Evolutionary conservation across 345 rosid genomes (phyloP).

Genomic region (Salix exigua): DNA sequence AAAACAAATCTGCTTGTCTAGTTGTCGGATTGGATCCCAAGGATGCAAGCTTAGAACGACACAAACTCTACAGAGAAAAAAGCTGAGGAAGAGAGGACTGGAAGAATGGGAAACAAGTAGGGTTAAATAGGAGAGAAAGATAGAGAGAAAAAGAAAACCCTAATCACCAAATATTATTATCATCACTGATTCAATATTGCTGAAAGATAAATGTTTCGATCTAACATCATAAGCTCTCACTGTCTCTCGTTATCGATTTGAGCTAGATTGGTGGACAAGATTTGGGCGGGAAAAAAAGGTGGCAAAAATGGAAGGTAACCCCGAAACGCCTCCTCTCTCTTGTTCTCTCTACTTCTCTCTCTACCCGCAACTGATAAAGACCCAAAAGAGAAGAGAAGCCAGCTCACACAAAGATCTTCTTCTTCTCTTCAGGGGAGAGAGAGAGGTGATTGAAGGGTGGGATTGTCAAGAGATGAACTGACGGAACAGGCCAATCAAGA

Average conservation of each 20-base stretch:
- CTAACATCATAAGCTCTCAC: constrained; percentile 36
- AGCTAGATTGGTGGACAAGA: constrained; percentile 60
- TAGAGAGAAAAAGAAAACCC: constrained; percentile 20
- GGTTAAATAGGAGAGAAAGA: constrained; percentile 33
- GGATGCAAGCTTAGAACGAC: constrained; percentile 9
- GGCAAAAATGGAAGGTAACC: constrained; percentile 12
- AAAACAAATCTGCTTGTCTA: constrained; percentile 3
- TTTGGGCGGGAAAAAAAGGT: constrained; percentile 35
- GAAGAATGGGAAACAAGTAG: constrained; percentile 27
- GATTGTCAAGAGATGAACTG: constrained; percentile 19
- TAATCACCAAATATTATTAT: constrained; percentile 28
- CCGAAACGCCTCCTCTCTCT: neutral
- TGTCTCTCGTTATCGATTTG: constrained; percentile 38
- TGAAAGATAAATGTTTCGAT: constrained; percentile 4
- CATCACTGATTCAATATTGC: constrained; percentile 3
- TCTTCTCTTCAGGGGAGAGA: neutral
- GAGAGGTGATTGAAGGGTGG: constrained; percentile 4
- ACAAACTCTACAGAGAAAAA: neutral
- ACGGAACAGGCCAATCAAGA: constrained; percentile 27
- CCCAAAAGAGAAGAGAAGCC: constrained; percentile 7
- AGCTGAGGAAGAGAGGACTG: constrained; percentile 23
- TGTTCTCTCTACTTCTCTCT: constrained; percentile 22
- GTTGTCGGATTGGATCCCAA: constrained; percentile 49
- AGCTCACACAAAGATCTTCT: neutral
- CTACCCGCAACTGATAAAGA: constrained; percentile 59